A percentile compares a stretch with the other conserved stretches of the same genome.
These are phyloP conservation scores for Neophaeococcomyces aloes DNA, from an alignment of 2,329 filamentous ascomycete species.

Conservation along the genomic window DNA sequence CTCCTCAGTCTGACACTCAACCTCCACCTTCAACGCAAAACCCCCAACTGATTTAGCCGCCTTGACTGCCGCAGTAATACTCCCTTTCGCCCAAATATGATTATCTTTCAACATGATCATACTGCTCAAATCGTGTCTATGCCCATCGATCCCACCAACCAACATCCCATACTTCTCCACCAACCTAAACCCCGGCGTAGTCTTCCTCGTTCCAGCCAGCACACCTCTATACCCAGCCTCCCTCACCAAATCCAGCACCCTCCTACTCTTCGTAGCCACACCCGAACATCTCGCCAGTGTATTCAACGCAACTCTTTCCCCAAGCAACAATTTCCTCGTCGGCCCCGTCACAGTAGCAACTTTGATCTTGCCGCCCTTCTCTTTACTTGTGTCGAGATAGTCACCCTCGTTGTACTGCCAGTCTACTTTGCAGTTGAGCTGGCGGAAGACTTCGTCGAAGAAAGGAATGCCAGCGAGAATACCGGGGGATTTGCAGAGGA, in stretches of 20 bases:
- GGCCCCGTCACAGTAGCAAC: conserved; percentile 80
- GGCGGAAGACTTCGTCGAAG: conserved; percentile 83
- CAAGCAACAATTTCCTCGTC: conserved; percentile 72
- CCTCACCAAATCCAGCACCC: conserved; percentile 47
- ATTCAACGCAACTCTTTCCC: conserved; percentile 87
- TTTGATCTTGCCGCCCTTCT: conserved; percentile 40
- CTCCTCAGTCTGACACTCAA: conserved; percentile 78
- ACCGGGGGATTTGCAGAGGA: conserved; percentile 62
- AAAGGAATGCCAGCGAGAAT: conserved; percentile 88
- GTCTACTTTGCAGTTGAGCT: conserved; percentile 81
- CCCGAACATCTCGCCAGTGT: conserved; percentile 83
- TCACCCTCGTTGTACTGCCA: conserved; percentile 76
- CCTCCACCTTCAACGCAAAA: conserved; percentile 89
- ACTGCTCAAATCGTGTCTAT: conserved; percentile 78
- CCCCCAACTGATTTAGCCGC: conserved; percentile 77
- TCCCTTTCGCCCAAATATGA: conserved; percentile 68
- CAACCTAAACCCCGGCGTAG: conserved; percentile 85
- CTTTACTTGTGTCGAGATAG: conserved; percentile 51
- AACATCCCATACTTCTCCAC: conserved; percentile 99
- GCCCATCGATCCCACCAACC: conserved; percentile 81
- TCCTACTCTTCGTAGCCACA: conserved; percentile 60
- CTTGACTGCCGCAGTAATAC: conserved; percentile 73
- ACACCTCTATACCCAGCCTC: conserved; percentile 66
- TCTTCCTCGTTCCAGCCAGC: conserved; percentile 92
- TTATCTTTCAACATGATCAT: conserved; percentile 99